Percentiles rank a stretch among this genome's conserved stretches.
Evolutionary conservation across 768 basidiomycete species (phyloP).

Genomic region (Clitopilus passeckerianus): DNA sequence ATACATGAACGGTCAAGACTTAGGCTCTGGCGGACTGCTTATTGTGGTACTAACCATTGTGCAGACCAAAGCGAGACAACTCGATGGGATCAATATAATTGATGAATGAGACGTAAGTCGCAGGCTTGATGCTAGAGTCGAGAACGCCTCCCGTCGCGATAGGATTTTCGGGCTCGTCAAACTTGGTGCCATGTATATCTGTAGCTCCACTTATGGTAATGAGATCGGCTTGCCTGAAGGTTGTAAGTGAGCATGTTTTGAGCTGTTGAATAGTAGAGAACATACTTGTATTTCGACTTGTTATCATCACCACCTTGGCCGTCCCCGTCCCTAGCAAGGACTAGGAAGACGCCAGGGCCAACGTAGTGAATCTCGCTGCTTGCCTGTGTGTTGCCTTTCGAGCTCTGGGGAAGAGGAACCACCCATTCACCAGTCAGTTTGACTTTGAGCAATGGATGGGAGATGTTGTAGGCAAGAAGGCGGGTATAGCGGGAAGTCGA

Average conservation of each 20-base stretch:
- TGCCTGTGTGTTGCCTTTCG: constrained; percentile 43
- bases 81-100: constrained; percentile 47
- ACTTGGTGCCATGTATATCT: constrained; percentile 52
- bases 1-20: too few relatives aligned
- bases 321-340: constrained; percentile 54
- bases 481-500: constrained; percentile 47
- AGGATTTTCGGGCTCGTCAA: constrained; percentile 47
- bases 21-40: too few relatives aligned
- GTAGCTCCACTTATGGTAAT: constrained; percentile 54
- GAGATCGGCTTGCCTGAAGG: constrained; percentile 51
- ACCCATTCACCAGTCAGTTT: constrained; percentile 52
- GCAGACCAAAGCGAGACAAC: constrained; percentile 57
- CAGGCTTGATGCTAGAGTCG: constrained; percentile 41
- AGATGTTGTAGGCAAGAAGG: constrained; percentile 50
- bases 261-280: neutral
- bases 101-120: constrained; percentile 52
- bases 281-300: constrained; percentile 50
- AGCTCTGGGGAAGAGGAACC: constrained; percentile 50
- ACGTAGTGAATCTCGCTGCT: constrained; percentile 59
- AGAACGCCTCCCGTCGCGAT: constrained; percentile 47
- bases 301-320: constrained; percentile 50
- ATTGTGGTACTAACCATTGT: constrained; percentile 40
- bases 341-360: constrained; percentile 45
- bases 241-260: neutral
- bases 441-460: constrained; percentile 25